Base-by-base conservation (phyloP, 345 rosid species). In the Raphanus raphanistrum region DNA sequence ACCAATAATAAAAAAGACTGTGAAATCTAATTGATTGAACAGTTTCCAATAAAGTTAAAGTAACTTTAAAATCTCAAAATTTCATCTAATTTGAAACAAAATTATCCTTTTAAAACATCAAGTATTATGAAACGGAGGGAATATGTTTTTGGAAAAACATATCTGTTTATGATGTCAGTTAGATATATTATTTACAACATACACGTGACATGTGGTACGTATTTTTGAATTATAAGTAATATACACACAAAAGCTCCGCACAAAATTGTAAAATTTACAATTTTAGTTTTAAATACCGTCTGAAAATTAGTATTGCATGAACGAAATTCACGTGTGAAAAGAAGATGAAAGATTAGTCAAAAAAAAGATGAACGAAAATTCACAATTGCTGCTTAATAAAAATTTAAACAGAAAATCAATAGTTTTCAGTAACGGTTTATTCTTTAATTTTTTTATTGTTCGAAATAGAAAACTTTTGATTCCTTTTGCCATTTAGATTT, bases 181-280 rank as follows among this genome's bases (percentile, higher is more conserved):
- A 36, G 38, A 64, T 55, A 45, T 63, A 31, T 28, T 36, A 64
- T 15, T 70, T 28, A 70, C 16, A 28, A 12, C 5, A 77, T 38
- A 55, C 61, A 65, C 50, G 76, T 71, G 65, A 13, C 60, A 70
- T 71, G 36, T 1, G 28, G 28, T 77, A 63, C 12, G 31, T 50
- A 33, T 48, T 16, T 25, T 29, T 33, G 21, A 63, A 25, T 16
- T 17, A 52, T 43, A 43, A 38, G 9, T 8, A 2, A 8, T 38
- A 9, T 10, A 38, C 2, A 7, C 11, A 8, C 45, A 28, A 28
- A 28, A 28, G 31, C 31, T 28, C 31, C 31, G 31, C 31, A 28
- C 31, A 28, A 28, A 28, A 28, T 28, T 28, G 31, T 28, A 2
- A 28, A 28, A 28, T 2, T 28, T 28, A 2, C 50, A 43, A 43